Evolutionary conservation across 2,329 filamentous ascomycete species (phyloP).

Genomic region (Tolypocladium tropicale): DNA sequence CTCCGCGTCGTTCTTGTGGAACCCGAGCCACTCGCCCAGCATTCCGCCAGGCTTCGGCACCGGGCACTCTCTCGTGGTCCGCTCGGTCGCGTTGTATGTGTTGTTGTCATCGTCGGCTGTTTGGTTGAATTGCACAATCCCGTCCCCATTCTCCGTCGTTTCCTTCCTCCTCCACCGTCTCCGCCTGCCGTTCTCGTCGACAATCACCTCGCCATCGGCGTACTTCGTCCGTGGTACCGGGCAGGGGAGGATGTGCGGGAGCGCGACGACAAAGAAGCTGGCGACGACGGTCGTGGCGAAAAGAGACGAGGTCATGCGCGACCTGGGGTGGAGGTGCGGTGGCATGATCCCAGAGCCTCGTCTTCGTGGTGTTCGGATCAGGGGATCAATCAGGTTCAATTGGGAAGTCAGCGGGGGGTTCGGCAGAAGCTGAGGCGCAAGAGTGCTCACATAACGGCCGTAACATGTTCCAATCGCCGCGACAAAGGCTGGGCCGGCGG

Average conservation of each 20-base stretch:
- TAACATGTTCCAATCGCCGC: constrained; percentile 8
- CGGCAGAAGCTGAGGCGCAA: neutral
- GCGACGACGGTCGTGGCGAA: constrained; percentile 88
- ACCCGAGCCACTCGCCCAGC: constrained; percentile 65
- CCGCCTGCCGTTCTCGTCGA: constrained; percentile 34
- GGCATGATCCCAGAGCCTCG: constrained; percentile 55
- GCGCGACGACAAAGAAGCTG: constrained; percentile 82
- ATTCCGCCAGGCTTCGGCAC: constrained; percentile 82
- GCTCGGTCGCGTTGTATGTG: constrained; percentile 22
- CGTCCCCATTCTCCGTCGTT: constrained; percentile 29
- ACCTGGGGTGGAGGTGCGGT: constrained; percentile 85
- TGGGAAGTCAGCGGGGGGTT: neutral
- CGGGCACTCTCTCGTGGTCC: constrained; percentile 65
- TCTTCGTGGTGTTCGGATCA: constrained; percentile 1
- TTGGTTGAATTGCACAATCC: constrained; percentile 37
- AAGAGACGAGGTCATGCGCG: constrained; percentile 83
- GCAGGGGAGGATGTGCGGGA: constrained; percentile 86
- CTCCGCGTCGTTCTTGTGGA: constrained; percentile 33
- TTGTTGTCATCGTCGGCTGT: constrained; percentile 28
- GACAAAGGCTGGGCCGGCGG: neutral
- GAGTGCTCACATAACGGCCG: constrained; percentile 8
- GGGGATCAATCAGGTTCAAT: constrained; percentile 1
- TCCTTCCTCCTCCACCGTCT: constrained; percentile 32
- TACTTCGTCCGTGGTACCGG: constrained; percentile 68
- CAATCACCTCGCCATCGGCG: constrained; percentile 54